Evolutionary conservation across 345 rosid genomes (phyloP), one percentile per base, ranked within the genome.

Genomic region (Eutrema heterophyllum): DNA sequence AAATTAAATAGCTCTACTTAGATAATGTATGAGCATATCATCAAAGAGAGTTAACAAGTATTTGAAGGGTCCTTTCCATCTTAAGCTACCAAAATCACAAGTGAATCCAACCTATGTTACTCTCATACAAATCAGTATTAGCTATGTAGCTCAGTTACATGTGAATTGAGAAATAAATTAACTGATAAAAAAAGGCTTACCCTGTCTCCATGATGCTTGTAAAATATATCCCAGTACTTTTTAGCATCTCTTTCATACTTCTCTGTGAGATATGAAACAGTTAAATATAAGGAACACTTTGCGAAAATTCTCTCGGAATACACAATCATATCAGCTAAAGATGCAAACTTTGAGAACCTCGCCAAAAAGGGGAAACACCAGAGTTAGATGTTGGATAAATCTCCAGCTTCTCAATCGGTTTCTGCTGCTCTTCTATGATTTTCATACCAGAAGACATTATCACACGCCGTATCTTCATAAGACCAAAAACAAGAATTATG

Each of bases 171-270:
- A 43, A 1, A 58, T 32, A 41, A 10, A 67, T 1, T 5, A 45
- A 60, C 13, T 9, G 10, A 12, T 18, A 35, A 32, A 40, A 24
- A 65, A 63, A 56, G 61, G 59, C 73, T 70, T 76, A 87, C 96
- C 76, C 69, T 89, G 73, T 91, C 97, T 78, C 90, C 85, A 76
- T 93, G 96, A 30, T 85, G 87, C 84, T 87, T 89, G 78, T 86
- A 93, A 81, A 93, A 93, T 49, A 81, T 73, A 71, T 91, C 98
- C 98, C 98, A 89, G 41, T 89, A 91, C 84, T 86, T 93, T 75
- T 81, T 88, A 78, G 98, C 96, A 51, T 89, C 97, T 49, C 72
- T 86, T 76, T 93, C 96, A 41, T 91, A 93, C 83, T 89, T 93
- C 14, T 89, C 97, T 90, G 81, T 59, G 38, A 60, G 49, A 64